Base-by-base conservation (phyloP, 2,329 filamentous ascomycete species). In the Davidsoniella australis region DNA sequence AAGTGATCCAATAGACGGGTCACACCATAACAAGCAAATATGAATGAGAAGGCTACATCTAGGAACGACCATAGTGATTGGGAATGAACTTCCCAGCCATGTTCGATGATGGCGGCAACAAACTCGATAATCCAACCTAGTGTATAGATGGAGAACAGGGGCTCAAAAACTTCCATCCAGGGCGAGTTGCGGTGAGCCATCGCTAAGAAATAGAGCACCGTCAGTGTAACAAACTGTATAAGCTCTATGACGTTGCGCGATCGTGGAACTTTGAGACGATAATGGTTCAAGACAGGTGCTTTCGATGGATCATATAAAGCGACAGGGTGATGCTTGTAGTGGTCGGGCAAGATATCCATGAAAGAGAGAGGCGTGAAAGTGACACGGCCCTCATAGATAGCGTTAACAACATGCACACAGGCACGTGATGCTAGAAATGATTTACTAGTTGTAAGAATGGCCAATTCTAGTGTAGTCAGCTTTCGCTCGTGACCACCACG, bases 61-160 rank as follows among this genome's bases (percentile, higher is more conserved):
- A 85, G 69, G 57, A 85, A 85, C 0, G 79, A 79, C 81, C 80
- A 85, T 5, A 85, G 66, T 56, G 82, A 83, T 59, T 85, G 80
- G 0, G 79, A 80, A 56, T 85, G 81, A 1, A 85, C 80, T 43
- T 76, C 72, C 80, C 66, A 69, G 26, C 66, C 69, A 56, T 84
- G 80, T 58, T 82, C 80, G 9, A 79, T 67, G 40, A 82, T 75
- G 2, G 76, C 75, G 1, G 76, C 73, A 53, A 79, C 67, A 56
- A 80, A 76, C 56, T 82, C 78, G 2, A 82, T 65, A 3, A 76
- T 71, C 80, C 81, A 85, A 4, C 81, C 81, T 2, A 72, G 65
- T 2, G 74, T 72, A 57, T 82, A 85, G 3, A 83, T 59, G 48
- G 70, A 67, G 59, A 85, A 85, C 2, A 73, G 53, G 7, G 73